Percentiles rank a stretch among this genome's conserved stretches.
These are phyloP conservation scores for Loxodes magnus DNA, from an alignment of 73 alveolate genomes.

Conservation along the genomic window DNA sequence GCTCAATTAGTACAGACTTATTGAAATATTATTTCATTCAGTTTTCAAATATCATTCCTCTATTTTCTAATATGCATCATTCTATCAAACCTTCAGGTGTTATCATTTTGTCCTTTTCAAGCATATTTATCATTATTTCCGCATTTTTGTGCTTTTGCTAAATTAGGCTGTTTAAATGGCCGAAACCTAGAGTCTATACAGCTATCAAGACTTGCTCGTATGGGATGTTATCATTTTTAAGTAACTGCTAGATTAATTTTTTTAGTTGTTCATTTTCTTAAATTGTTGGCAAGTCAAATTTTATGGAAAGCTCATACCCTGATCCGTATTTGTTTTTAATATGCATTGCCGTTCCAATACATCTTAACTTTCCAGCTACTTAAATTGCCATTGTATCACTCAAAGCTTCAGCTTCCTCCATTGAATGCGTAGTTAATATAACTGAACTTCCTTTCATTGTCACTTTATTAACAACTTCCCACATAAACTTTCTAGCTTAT, in stretches of 20 bases:
- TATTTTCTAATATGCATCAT: too few species aligned
- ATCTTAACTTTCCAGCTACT: slow-evolving; percentile 47
- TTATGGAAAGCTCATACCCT: slow-evolving; percentile 74
- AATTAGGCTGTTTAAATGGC: too few species aligned
- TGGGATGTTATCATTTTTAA: too few species aligned
- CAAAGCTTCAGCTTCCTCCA: slow-evolving; percentile 96
- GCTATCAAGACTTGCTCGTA: too few species aligned
- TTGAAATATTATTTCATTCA: too few species aligned
- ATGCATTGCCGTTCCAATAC: slow-evolving; percentile 68
- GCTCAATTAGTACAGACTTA: slow-evolving; percentile 25
- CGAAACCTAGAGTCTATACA: too few species aligned
- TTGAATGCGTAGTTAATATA: slow-evolving; percentile 86
- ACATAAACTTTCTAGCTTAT: slow-evolving; percentile 93
- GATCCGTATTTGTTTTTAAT: slow-evolving; percentile 70
- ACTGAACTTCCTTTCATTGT: slow-evolving; percentile 78
- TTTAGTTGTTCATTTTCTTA: slow-evolving; percentile 13
- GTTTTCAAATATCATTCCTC: too few species aligned
- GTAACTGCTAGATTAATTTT: too few species aligned
- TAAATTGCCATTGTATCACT: slow-evolving; percentile 72
- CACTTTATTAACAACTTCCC: slow-evolving; percentile 91
- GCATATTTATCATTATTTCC: too few species aligned
- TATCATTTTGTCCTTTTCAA: too few species aligned
- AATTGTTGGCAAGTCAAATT: slow-evolving; percentile 32
- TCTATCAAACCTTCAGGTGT: too few species aligned
- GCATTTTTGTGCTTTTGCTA: too few species aligned